Evolutionary conservation across 495 filamentous ascomycete species (phyloP), one percentile per base, ranked within the genome.

Genomic region (Daldinia concentrica): DNA sequence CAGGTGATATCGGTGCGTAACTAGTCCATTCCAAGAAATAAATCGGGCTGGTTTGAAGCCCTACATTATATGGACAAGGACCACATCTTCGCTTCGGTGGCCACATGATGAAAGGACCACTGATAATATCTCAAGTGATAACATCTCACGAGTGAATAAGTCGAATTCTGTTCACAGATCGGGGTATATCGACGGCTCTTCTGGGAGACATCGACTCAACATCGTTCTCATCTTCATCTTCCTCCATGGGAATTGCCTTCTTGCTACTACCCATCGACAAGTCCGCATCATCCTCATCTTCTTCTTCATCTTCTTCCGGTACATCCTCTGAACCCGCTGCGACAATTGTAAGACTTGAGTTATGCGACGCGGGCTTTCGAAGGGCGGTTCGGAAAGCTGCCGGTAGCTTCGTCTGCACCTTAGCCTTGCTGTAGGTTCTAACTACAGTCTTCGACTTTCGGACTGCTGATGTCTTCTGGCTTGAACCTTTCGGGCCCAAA

Each of bases 391-490:
- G 68, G 26, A 58, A 17, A 9, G 64, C 65, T 9, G 64, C 60
- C n/a, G 61, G 64, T 27, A 63, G 56, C 69, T 73, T 74, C 45
- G 66, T 64, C 48, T 70, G 55, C 4, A 72, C 68, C 51, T 76
- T 77, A 11, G 74, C 54, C 64, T 75, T 77, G 64, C 77, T 77
- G 59, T 77, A 74, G 50, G 69, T 76, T 29, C 62, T 72, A 56
- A 76, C 65, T 12, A 72, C 66, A 48, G 65, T 62, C 63, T 76
- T 78, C 1, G 76, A 60, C 52, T 80, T 80, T 27, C 66, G 62
- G 7, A 76, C 57, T 15, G 72, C 75, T 14, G 71, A 37, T 14
- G 59, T 64, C 68, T 74, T 78, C 11, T 58, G 62, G 8, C 65
- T 65, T 15, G 70, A 57, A 22, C 70, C 37, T 60, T 78, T 74